phyloP scores from a whole-genome alignment of 257 asterid genomes.

The Solanum paucissectum region DNA sequence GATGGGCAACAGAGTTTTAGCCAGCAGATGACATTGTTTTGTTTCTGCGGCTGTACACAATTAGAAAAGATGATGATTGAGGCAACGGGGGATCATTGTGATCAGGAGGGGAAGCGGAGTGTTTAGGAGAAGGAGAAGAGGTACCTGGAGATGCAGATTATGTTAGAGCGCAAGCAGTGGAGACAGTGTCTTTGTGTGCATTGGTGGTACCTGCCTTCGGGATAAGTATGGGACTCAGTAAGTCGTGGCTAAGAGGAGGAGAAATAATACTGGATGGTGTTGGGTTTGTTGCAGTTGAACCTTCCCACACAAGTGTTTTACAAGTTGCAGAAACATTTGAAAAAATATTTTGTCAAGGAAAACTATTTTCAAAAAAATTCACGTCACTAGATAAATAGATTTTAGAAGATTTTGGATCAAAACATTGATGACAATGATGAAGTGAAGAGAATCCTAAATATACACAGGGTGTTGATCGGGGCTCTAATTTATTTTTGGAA shows the following conservation, averaged over 20 bases:
- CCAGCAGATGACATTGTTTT: too few relatives aligned
- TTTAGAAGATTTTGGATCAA: too few relatives aligned
- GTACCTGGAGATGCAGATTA: background rate
- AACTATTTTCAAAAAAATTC: background rate
- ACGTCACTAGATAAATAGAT: background rate
- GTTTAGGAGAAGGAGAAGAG: background rate
- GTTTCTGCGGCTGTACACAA: background rate
- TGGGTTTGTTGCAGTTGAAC: background rate
- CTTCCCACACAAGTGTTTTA: background rate
- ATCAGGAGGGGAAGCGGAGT: too few relatives aligned
- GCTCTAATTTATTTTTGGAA: too few relatives aligned
- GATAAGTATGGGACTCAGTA: background rate
- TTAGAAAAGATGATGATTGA: background rate
- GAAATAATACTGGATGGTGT: background rate
- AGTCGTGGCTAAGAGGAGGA: background rate
- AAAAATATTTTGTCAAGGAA: background rate
- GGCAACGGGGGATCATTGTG: background rate
- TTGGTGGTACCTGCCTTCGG: background rate
- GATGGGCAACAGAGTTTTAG: too few relatives aligned
- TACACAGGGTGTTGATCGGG: too few relatives aligned
- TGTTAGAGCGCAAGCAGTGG: background rate
- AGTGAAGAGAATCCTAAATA: too few relatives aligned
- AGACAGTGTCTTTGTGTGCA: background rate
- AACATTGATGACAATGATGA: too few relatives aligned
- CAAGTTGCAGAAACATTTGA: background rate